Conservation (phyloP, 2,329 filamentous ascomycete species). For the Amesomyces nigricolor region DNA sequence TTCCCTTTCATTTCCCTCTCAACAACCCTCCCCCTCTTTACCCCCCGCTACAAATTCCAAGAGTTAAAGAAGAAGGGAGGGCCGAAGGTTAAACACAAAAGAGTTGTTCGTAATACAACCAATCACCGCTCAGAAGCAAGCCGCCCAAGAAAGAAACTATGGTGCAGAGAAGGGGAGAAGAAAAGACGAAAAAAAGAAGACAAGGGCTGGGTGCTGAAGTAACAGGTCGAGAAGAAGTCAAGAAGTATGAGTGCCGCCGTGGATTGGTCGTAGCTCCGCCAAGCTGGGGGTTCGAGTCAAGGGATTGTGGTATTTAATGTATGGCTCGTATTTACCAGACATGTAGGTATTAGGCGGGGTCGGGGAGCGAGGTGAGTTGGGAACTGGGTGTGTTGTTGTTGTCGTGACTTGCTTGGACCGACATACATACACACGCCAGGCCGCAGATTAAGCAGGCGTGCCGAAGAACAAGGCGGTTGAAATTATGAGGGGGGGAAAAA, state of each 20-base stretch:
- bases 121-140: conserved; percentile 17
- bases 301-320: neutral
- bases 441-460: conserved; percentile 37
- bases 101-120: conserved; percentile 29
- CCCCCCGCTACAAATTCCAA: too few species aligned
- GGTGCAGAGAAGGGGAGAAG: conserved; percentile 9
- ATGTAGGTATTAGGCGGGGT: neutral
- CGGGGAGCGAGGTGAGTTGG: neutral
- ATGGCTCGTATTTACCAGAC: neutral
- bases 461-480: conserved; percentile 21
- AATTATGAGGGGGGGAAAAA: conserved; percentile 35
- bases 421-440: conserved; percentile 32
- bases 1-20: too few species aligned
- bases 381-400: conserved; percentile 26
- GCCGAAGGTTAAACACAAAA: conserved; percentile 22
- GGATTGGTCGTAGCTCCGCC: neutral
- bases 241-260: neutral
- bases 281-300: neutral
- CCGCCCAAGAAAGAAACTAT: conserved; percentile 15
- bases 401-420: conserved; percentile 44
- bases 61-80: conserved; percentile 7
- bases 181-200: conserved; percentile 4
- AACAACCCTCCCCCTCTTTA: neutral
- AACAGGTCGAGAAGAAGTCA: neutral
- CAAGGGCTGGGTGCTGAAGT: neutral